Percentiles rank a stretch among this genome's conserved stretches.
phyloP scores from a whole-genome alignment of 768 basidiomycete genomes.

The Boletus fagicola region DNA sequence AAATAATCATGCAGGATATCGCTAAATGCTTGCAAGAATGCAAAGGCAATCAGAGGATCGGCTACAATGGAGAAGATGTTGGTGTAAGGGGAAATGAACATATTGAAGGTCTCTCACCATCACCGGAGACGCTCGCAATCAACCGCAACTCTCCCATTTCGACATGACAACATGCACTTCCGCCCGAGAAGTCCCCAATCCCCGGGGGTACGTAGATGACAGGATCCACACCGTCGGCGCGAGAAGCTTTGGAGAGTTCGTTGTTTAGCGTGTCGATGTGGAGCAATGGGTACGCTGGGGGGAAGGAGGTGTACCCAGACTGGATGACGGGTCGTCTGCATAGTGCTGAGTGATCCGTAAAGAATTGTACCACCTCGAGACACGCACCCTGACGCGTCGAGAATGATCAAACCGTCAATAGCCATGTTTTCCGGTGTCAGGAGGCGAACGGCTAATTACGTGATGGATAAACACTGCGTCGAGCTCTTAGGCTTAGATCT shows the following conservation, averaged over 20 bases:
- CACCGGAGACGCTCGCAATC: conserved; percentile 78
- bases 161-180: conserved; percentile 82
- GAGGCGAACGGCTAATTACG: neutral
- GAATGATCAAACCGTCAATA: conserved; percentile 78
- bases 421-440: conserved; percentile 45
- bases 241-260: conserved; percentile 57
- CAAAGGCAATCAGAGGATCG: conserved; percentile 87
- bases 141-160: conserved; percentile 72
- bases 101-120: conserved; percentile 48
- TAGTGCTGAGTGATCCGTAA: conserved; percentile 4
- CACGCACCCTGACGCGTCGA: conserved; percentile 71
- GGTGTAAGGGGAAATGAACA: neutral
- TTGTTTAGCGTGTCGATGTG: conserved; percentile 85
- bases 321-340: conserved; percentile 80
- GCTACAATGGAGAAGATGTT: conserved; percentile 42
- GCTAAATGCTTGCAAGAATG: conserved; percentile 82
- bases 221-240: conserved; percentile 62
- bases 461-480: neutral
- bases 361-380: neutral
- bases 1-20: conserved; percentile 86
- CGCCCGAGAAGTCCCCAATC: conserved; percentile 40
- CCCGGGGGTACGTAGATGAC: conserved; percentile 61
- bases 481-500: too few species aligned
- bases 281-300: conserved; percentile 74
- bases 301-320: conserved; percentile 80